A percentile compares a stretch with the other conserved stretches of the same genome.
phyloP scores from a whole-genome alignment of 2,329 filamentous ascomycete species.

The Colletotrichum lindemuthianum region DNA sequence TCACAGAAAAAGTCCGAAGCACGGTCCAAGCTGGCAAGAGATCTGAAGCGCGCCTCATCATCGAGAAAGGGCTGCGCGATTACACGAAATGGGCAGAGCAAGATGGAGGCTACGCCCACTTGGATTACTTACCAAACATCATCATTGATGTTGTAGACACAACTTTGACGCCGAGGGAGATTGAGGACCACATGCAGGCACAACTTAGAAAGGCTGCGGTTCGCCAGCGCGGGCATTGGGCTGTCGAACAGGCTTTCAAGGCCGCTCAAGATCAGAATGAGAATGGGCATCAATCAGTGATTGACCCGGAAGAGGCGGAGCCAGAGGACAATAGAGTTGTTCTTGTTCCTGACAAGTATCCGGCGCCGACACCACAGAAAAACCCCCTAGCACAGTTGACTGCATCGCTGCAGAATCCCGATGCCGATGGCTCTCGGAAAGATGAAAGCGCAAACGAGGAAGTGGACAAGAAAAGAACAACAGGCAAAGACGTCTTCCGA shows the following conservation, averaged over 20 bases:
- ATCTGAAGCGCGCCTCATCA: constrained; percentile 44
- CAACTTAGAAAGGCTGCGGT: constrained; percentile 49
- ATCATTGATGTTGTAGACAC: constrained; percentile 49
- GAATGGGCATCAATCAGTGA: not conserved
- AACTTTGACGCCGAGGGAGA: constrained; percentile 40
- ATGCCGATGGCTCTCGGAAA: too few relatives aligned
- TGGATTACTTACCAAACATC: constrained; percentile 51
- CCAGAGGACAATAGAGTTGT: constrained; percentile 33
- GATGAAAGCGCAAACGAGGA: not conserved
- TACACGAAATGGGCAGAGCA: constrained; percentile 54
- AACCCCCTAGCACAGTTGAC: too few relatives aligned
- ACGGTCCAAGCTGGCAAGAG: constrained; percentile 48
- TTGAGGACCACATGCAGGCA: constrained; percentile 48
- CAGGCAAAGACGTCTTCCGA: not conserved
- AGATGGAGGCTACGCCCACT: constrained; percentile 49
- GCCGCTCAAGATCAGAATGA: not conserved
- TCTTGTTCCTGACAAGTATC: constrained; percentile 33
- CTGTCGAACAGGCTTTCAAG: constrained; percentile 34
- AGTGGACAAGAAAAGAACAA: not conserved
- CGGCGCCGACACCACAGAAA: constrained; percentile 19
- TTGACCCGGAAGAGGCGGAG: constrained; percentile 30
- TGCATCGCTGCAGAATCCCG: too few relatives aligned
- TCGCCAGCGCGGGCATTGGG: constrained; percentile 49
- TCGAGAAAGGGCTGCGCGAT: constrained; percentile 47
- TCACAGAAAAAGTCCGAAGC: constrained; percentile 48